A percentile compares a stretch with the other conserved stretches of the same genome.
These are phyloP conservation scores for Carex parvula DNA, from an alignment of 176 grass and related monocot genomes.

Conservation along the genomic window DNA sequence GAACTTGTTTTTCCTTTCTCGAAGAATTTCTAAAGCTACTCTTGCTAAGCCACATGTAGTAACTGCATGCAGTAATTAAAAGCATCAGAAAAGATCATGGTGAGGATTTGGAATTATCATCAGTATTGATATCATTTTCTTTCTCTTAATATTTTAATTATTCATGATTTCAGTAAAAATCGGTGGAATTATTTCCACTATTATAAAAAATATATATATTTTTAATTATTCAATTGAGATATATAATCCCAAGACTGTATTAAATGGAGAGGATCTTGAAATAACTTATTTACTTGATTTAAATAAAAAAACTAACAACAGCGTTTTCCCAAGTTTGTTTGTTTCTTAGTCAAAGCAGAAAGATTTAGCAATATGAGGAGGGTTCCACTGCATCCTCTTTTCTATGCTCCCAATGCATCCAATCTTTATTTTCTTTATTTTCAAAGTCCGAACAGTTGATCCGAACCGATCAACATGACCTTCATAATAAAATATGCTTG, in stretches of 20 bases:
- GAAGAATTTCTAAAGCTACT: conserved; percentile 73
- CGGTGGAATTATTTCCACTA: no score
- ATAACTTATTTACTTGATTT: not conserved
- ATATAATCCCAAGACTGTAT: not conserved
- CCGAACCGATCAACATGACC: no score
- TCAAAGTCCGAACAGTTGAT: no score
- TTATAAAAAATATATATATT: no score
- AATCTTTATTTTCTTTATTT: no score
- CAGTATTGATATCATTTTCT: not conserved
- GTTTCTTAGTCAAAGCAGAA: not conserved
- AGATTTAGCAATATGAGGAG: not conserved
- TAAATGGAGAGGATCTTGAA: not conserved
- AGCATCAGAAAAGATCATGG: conserved; percentile 10
- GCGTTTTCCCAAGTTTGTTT: not conserved
- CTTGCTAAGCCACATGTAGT: conserved; percentile 84
- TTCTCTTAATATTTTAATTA: not conserved
- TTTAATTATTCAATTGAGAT: not conserved
- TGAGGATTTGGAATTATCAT: not conserved
- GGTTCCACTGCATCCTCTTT: no score
- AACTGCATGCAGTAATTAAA: conserved; percentile 35
- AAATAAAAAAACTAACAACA: not conserved
- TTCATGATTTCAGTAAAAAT: no score
- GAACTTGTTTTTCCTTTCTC: conserved; percentile 80
- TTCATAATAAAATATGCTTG: no score
- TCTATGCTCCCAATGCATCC: no score